A percentile compares a stretch with the other conserved stretches of the same genome.
Conservation (phyloP, 1,284 basidiomycete genomes). For the Malassezia furfur region DNA sequence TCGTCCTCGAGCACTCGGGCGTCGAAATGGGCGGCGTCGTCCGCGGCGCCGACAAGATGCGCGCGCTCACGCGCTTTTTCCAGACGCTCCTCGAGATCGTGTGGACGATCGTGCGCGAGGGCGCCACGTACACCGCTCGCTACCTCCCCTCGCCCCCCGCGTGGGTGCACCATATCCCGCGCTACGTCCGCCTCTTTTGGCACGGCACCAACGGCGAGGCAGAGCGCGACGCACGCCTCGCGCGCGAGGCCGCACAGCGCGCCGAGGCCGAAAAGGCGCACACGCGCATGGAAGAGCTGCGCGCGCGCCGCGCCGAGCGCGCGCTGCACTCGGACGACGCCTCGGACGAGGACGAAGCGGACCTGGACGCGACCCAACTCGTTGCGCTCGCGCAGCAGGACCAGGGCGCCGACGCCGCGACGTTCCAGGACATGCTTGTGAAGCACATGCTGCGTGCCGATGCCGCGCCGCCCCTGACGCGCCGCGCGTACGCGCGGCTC, state of each 20-base stretch:
- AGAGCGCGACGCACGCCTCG: constrained; percentile 17
- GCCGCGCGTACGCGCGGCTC: constrained; percentile 20
- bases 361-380: constrained; percentile 7
- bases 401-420: not conserved
- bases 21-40: constrained; percentile 6
- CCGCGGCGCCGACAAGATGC: constrained; percentile 14
- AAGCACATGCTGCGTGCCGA: constrained; percentile 21
- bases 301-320: constrained; percentile 1
- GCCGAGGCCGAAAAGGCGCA: not conserved
- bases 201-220: constrained; percentile 40
- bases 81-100: constrained; percentile 9
- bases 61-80: not conserved
- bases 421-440: constrained; percentile 24
- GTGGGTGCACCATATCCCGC: constrained; percentile 18
- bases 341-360: not conserved
- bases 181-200: constrained; percentile 34
- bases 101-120: not conserved
- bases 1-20: constrained; percentile 13
- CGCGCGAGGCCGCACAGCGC: not conserved
- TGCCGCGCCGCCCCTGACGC: constrained; percentile 23
- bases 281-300: not conserved
- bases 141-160: constrained; percentile 20
- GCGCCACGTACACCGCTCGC: constrained; percentile 6
- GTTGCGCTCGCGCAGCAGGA: constrained; percentile 6
- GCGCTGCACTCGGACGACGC: not conserved